A percentile compares a stretch with the other conserved stretches of the same genome.
Evolutionary conservation across 257 asterid species (phyloP).

Genomic region (Fraxinus quadrangulata): DNA sequence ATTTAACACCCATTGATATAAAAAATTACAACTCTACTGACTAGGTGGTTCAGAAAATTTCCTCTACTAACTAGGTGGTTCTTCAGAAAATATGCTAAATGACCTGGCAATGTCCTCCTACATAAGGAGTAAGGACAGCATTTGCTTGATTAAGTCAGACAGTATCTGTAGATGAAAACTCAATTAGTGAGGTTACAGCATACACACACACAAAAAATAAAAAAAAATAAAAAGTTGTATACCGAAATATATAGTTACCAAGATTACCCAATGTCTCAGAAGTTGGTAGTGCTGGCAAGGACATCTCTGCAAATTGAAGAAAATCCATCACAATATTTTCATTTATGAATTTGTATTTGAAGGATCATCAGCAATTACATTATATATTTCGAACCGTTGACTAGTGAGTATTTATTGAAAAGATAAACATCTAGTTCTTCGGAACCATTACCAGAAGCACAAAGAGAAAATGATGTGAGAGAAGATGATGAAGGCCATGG

Average conservation of each 20-base stretch:
- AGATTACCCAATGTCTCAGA: slow-evolving; percentile 55
- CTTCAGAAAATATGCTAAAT: background rate
- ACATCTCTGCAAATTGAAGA: slow-evolving; percentile 74
- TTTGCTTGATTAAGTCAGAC: background rate
- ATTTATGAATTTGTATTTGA: background rate
- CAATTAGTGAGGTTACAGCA: background rate
- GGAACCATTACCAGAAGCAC: slow-evolving; percentile 83
- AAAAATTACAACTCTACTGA: background rate
- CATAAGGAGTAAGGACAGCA: background rate
- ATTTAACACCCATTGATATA: background rate
- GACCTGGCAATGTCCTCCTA: background rate
- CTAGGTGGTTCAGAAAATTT: background rate
- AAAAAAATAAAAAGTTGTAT: background rate
- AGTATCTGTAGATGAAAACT: slow-evolving; percentile 4
- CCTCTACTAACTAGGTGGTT: background rate
- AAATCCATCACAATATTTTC: slow-evolving; percentile 21
- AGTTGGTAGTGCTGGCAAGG: slow-evolving; percentile 93
- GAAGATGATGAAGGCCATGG: slow-evolving; percentile 99
- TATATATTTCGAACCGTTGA: background rate
- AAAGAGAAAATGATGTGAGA: slow-evolving; percentile 75
- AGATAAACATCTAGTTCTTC: background rate
- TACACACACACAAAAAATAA: background rate
- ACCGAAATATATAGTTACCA: slow-evolving; percentile 41
- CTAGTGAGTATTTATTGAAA: background rate
- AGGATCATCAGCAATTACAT: background rate